These are phyloP conservation scores for Potentilla sterilis DNA, from an alignment of 306 rosid genomes.

Conservation along the genomic window DNA sequence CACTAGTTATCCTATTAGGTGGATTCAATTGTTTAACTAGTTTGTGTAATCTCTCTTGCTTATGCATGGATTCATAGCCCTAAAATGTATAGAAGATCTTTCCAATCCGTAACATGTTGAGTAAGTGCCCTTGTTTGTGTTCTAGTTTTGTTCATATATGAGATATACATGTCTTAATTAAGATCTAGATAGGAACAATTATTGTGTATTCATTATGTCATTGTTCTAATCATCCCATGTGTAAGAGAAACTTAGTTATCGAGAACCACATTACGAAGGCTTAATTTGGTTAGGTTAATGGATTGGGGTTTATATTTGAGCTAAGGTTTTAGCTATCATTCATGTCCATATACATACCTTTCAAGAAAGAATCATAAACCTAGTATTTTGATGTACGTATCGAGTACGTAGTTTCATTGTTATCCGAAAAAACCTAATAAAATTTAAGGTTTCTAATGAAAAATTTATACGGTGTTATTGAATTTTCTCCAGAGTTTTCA, in stretches of 20 bases:
- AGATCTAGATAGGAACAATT: not conserved
- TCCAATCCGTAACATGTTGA: constrained; percentile 42
- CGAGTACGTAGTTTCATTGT: not conserved
- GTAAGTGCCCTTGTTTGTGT: constrained; percentile 31
- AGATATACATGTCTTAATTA: not conserved
- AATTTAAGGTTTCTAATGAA: not conserved
- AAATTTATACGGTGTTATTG: too few species aligned
- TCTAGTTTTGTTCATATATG: constrained; percentile 25
- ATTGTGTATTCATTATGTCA: not conserved
- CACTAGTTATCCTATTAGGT: constrained; percentile 20
- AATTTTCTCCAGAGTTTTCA: too few species aligned
- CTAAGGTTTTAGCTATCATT: not conserved
- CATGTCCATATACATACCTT: not conserved
- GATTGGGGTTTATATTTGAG: not conserved
- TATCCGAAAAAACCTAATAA: not conserved
- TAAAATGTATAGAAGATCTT: constrained; percentile 31
- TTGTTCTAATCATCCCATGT: not conserved
- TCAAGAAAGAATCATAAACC: not conserved
- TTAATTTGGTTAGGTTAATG: not conserved
- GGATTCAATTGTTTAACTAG: not conserved
- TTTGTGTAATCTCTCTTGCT: not conserved
- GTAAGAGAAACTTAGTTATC: not conserved
- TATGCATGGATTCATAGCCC: constrained; percentile 26
- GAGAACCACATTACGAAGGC: not conserved
- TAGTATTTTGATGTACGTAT: not conserved